Base-by-base conservation (phyloP, 129 eudicot species). In the Flaveria bidentis region DNA sequence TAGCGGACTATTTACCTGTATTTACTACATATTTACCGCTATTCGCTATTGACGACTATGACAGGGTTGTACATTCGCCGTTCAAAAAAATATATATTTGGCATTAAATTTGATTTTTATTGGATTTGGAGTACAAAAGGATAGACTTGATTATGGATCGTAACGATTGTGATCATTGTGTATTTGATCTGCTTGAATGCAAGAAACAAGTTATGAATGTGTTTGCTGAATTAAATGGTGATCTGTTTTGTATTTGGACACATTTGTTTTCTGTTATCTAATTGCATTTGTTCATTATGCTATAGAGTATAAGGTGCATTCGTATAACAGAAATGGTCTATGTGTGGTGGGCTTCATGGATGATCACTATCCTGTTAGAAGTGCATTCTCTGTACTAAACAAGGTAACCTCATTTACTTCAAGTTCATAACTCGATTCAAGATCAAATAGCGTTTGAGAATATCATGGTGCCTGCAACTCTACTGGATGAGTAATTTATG, bases 341-440 rank as follows among this genome's bases (percentile, higher is more conserved):
- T 90, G 97, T 78, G 93, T 76, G 17, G 77, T 90, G 84, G 98
- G 97, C 26, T 90, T 93, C 78, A 93, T 93, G 98, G 98, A 93
- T 79, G 97, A 93, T 80, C 96, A 90, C 74, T 93, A 93, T 41
- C 98, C 98, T 4, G 98, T 93, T 67, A 84, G 98, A 82, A 93
- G 98, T 79, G 92, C 98, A 52, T 93, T 93, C 70, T 93, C 98
- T 25, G 76, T 93, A 62, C 87, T 93, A n/a, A 93, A 88, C 75
- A 86, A 88, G 94, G 97, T 88, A 82, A 2, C 5, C 45, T 23
- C 18, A 1, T 70, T 68, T 9, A 30, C 47, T 60, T 78, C 39
- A 0, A 20, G 66, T 33, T 25, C 41, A 9, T 33, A 18, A 1
- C 33, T 20, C 42, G 20, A 6, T 16, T 50, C 9, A 63, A 28